phyloP scores from a whole-genome alignment of 805 yeast genomes.

The Kregervanrija delftensis region DNA sequence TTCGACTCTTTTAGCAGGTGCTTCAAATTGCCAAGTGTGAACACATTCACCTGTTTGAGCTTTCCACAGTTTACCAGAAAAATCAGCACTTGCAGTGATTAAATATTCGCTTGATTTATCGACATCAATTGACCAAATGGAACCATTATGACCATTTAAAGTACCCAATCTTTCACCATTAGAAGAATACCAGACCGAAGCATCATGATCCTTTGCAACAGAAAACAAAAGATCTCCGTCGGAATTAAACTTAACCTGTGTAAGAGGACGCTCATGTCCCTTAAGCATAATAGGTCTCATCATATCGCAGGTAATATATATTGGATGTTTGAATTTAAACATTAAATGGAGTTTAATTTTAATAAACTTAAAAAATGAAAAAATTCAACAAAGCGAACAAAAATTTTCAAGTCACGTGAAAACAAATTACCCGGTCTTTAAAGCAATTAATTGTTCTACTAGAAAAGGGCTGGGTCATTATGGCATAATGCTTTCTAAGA shows the following conservation, averaged over 20 bases:
- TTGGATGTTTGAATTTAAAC: neutral
- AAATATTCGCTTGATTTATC: constrained; percentile 62
- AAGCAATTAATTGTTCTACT: no score
- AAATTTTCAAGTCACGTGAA: no score
- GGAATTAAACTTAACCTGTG: constrained; percentile 90
- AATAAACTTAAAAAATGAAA: no score
- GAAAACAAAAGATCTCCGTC: constrained; percentile 94
- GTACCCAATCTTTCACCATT: constrained; percentile 98
- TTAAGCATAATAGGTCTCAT: constrained; percentile 70
- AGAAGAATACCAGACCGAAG: constrained; percentile 88
- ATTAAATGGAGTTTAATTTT: no score
- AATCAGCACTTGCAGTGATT: constrained; percentile 89
- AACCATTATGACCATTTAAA: constrained; percentile 82
- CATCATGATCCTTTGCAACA: constrained; percentile 84
- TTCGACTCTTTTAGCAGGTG: constrained; percentile 90
- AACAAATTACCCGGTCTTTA: no score
- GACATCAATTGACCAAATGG: constrained; percentile 90
- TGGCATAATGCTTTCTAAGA: no score
- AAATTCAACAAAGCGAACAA: no score
- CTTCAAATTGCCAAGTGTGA: constrained; percentile 62
- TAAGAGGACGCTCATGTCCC: constrained; percentile 97
- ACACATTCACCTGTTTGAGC: constrained; percentile 71
- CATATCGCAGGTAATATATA: constrained; percentile 12
- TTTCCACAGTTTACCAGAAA: constrained; percentile 77
- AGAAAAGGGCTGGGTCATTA: no score